A percentile compares a stretch with the other conserved stretches of the same genome.
These are phyloP conservation scores for Colletotrichum euphorbiae DNA, from an alignment of 2,329 filamentous ascomycete species.

Conservation along the genomic window DNA sequence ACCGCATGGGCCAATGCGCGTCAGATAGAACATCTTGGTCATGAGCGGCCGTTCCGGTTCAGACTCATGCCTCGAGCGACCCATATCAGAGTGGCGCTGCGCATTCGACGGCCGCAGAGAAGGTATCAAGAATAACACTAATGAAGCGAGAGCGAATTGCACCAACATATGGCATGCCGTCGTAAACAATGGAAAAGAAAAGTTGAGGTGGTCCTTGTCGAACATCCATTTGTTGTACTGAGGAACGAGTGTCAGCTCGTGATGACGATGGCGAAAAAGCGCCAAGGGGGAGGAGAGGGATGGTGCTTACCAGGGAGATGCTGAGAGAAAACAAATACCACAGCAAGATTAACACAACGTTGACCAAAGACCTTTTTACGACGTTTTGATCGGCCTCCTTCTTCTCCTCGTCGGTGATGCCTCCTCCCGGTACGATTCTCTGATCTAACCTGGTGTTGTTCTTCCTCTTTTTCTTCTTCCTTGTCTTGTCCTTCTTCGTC, in stretches of 20 bases:
- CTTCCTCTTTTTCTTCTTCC: constrained; percentile 74
- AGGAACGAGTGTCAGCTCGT: constrained; percentile 45
- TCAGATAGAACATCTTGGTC: constrained; percentile 91
- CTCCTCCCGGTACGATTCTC: constrained; percentile 70
- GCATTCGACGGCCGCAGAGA: constrained; percentile 76
- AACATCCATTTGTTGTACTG: constrained; percentile 99
- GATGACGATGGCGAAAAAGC: background rate
- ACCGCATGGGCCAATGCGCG: constrained; percentile 91
- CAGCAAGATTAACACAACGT: constrained; percentile 82
- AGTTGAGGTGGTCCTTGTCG: constrained; percentile 83
- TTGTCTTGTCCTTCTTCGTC: constrained; percentile 77
- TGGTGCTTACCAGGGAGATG: constrained; percentile 81
- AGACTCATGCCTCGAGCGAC: constrained; percentile 62
- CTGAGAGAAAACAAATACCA: constrained; percentile 95
- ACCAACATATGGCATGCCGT: constrained; percentile 96
- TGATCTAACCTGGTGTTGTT: constrained; percentile 78
- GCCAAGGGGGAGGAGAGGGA: background rate
- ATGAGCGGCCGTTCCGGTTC: constrained; percentile 74
- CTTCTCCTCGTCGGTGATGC: constrained; percentile 76
- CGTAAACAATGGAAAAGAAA: constrained; percentile 94
- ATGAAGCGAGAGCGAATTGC: constrained; percentile 83
- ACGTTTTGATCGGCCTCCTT: constrained; percentile 82
- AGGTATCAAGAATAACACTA: constrained; percentile 86
- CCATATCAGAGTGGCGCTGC: constrained; percentile 58
- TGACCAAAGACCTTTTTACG: constrained; percentile 75